phyloP scores from a whole-genome alignment of 805 yeast species.

The Dipodascus geniculatus region DNA sequence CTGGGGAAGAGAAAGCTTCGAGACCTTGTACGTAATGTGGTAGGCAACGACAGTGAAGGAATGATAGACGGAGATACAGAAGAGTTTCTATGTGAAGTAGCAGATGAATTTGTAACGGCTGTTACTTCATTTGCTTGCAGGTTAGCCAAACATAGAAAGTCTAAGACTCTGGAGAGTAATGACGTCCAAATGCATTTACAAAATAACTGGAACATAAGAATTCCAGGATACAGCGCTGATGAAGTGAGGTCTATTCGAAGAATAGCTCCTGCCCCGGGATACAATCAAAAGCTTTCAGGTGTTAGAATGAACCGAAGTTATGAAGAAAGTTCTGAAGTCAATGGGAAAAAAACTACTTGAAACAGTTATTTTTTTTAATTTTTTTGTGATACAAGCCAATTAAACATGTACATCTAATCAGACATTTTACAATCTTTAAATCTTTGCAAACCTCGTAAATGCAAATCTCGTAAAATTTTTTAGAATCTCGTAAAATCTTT shows the following conservation, averaged over 20 bases:
- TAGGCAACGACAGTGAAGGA: conserved; percentile 75
- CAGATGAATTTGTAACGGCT: conserved; percentile 87
- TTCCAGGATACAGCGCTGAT: conserved; percentile 89
- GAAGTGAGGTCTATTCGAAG: conserved; percentile 53
- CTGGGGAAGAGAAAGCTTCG: conserved; percentile 79
- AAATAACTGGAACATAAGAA: conserved; percentile 86
- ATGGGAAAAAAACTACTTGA: neutral
- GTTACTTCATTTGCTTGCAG: conserved; percentile 92
- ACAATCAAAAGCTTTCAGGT: conserved; percentile 30
- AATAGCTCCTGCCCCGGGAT: conserved; percentile 28
- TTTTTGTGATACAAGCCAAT: neutral
- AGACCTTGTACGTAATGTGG: conserved; percentile 66
- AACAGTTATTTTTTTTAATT: too few relatives aligned
- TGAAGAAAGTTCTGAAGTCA: neutral
- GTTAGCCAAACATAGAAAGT: conserved; percentile 86
- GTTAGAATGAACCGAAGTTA: conserved; percentile 18
- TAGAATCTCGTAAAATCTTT: too few relatives aligned
- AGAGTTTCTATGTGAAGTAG: conserved; percentile 78
- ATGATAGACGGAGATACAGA: conserved; percentile 89
- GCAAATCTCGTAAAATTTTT: too few relatives aligned
- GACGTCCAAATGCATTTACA: conserved; percentile 90
- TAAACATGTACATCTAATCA: neutral
- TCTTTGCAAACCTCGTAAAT: too few relatives aligned
- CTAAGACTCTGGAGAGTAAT: conserved; percentile 73
- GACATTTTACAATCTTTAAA: too few relatives aligned